These are phyloP conservation scores for Ogataea glucozyma DNA, from an alignment of 805 yeast species.

Conservation along the genomic window DNA sequence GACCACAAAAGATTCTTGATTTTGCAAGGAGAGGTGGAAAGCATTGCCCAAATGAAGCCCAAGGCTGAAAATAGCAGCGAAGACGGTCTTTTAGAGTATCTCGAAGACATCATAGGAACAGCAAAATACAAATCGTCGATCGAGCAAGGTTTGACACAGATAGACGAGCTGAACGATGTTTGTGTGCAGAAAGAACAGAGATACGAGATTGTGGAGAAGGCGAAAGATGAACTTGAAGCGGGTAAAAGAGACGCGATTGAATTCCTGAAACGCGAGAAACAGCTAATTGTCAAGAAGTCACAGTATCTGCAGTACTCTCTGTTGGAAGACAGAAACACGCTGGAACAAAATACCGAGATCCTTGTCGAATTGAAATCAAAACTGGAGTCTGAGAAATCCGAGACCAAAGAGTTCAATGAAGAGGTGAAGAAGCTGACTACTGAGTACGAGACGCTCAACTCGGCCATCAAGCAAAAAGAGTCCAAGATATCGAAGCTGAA, in stretches of 20 bases:
- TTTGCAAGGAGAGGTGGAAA: constrained; percentile 97
- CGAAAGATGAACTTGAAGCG: constrained; percentile 58
- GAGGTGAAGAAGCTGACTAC: constrained; percentile 35
- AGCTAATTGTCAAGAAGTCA: constrained; percentile 52
- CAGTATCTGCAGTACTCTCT: constrained; percentile 56
- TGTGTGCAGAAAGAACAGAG: constrained; percentile 81
- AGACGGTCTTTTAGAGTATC: constrained; percentile 89
- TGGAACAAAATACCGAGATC: constrained; percentile 41
- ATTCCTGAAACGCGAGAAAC: constrained; percentile 65
- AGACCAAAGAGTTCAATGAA: constrained; percentile 41
- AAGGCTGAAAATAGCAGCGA: constrained; percentile 91
- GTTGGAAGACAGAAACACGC: constrained; percentile 39
- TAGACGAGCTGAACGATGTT: constrained; percentile 75
- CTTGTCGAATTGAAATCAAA: constrained; percentile 41
- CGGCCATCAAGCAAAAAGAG: constrained; percentile 26
- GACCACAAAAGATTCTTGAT: constrained; percentile 94
- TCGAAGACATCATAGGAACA: constrained; percentile 97
- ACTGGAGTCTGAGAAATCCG: constrained; percentile 44
- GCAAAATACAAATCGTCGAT: constrained; percentile 76
- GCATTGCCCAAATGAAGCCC: constrained; percentile 98
- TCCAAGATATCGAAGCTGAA: constrained; percentile 35
- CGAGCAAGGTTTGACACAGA: constrained; percentile 57
- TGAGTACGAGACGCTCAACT: constrained; percentile 30
- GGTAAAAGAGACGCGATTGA: constrained; percentile 69
- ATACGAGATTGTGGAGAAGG: constrained; percentile 76